These are phyloP conservation scores for Lachancea fermentati DNA, from an alignment of 805 yeast genomes.

Conservation along the genomic window DNA sequence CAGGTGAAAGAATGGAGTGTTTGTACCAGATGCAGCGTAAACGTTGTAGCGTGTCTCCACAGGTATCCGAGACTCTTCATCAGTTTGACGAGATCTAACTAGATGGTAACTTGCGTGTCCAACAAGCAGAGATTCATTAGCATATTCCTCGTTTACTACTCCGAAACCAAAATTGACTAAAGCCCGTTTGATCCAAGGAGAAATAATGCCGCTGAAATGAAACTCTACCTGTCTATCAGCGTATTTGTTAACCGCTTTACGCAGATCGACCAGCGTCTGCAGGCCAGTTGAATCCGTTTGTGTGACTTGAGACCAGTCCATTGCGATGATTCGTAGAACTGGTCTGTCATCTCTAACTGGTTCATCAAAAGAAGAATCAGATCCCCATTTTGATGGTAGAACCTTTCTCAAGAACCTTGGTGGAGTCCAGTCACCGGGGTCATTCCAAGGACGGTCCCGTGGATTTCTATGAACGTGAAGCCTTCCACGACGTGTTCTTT, in stretches of 20 bases:
- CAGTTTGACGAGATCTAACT: neutral
- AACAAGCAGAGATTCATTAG: slow-evolving; percentile 29
- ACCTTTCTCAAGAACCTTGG: slow-evolving; percentile 24
- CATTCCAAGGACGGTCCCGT: slow-evolving; percentile 81
- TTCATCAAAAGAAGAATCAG: slow-evolving; percentile 18
- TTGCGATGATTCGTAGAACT: slow-evolving; percentile 58
- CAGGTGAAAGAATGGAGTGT: slow-evolving; percentile 33
- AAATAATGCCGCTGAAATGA: slow-evolving; percentile 79
- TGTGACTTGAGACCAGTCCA: slow-evolving; percentile 76
- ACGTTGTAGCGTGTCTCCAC: slow-evolving; percentile 12
- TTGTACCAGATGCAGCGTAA: slow-evolving; percentile 28
- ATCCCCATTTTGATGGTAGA: slow-evolving; percentile 16
- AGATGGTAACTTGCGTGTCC: slow-evolving; percentile 32
- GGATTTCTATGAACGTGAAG: slow-evolving; percentile 30
- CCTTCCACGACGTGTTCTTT: slow-evolving; percentile 55
- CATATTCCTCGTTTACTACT: slow-evolving; percentile 38
- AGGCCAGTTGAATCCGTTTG: slow-evolving; percentile 75
- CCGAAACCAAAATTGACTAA: slow-evolving; percentile 77
- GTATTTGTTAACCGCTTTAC: slow-evolving; percentile 63
- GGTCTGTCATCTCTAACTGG: slow-evolving; percentile 50
- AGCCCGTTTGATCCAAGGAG: slow-evolving; percentile 83
- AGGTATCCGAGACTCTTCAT: neutral
- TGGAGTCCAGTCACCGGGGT: slow-evolving; percentile 58
- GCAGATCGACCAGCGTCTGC: slow-evolving; percentile 70
- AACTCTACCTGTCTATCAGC: slow-evolving; percentile 82